Percentiles rank a stretch among this genome's conserved stretches.
Conservation (phyloP, 805 yeast species). For the Kodamaea laetipori region DNA sequence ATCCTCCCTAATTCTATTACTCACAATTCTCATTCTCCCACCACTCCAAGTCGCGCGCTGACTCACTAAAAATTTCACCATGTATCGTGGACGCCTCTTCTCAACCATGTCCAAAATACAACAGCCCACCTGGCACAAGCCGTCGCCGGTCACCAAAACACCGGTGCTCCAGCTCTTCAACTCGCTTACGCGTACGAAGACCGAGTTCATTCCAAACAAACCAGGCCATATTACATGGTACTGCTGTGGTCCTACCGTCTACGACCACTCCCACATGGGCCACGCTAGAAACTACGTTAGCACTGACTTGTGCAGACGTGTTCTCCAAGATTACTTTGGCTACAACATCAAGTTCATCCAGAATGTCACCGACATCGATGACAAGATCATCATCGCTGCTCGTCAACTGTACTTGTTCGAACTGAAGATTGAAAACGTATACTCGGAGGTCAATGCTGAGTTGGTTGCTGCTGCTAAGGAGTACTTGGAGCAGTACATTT, state of each 20-base stretch:
- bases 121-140: slow-evolving; percentile 17
- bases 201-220: slow-evolving; percentile 69
- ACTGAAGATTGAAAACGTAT: slow-evolving; percentile 43
- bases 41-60: background rate
- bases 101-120: slow-evolving; percentile 20
- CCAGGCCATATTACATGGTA: slow-evolving; percentile 84
- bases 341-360: slow-evolving; percentile 87
- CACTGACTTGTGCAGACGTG: slow-evolving; percentile 88
- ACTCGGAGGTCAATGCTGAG: slow-evolving; percentile 31
- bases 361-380: slow-evolving; percentile 98
- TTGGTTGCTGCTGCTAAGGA: slow-evolving; percentile 41
- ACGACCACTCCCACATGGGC: slow-evolving; percentile 96
- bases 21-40: background rate
- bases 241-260: slow-evolving; percentile 98
- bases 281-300: slow-evolving; percentile 97
- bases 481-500: slow-evolving; percentile 53
- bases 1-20: too few species aligned
- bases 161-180: slow-evolving; percentile 67
- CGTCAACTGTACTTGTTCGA: slow-evolving; percentile 84
- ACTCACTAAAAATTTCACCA: background rate
- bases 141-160: slow-evolving; percentile 4
- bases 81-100: background rate
- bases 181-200: slow-evolving; percentile 80
- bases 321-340: slow-evolving; percentile 88
- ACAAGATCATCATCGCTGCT: slow-evolving; percentile 92